Conservation (phyloP, 2,329 filamentous ascomycete genomes). For the Rhynchosporium secalis region DNA sequence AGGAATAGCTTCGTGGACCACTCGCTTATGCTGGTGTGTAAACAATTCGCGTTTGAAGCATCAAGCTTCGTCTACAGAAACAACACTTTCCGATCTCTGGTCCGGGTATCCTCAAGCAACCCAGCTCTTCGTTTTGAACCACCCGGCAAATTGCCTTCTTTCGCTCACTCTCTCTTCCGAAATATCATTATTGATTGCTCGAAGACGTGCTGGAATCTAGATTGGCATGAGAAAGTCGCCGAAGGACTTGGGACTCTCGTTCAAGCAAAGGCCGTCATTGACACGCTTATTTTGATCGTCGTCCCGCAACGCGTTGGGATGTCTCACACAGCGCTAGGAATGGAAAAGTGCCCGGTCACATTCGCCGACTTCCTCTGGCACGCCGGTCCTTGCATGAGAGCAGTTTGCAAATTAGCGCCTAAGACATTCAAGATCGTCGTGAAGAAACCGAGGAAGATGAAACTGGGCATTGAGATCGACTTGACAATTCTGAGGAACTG, state of each 20-base stretch:
- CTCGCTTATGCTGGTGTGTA: constrained; percentile 30
- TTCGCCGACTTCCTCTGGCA: constrained; percentile 34
- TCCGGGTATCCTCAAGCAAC: constrained; percentile 19
- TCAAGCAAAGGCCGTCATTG: constrained; percentile 22
- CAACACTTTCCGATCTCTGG: constrained; percentile 32
- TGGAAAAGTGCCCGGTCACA: constrained; percentile 23
- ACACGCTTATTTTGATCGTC: constrained; percentile 31
- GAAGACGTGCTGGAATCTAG: constrained; percentile 22
- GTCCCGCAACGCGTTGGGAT: constrained; percentile 23
- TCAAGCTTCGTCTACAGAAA: constrained; percentile 31
- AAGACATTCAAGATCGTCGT: constrained; percentile 32
- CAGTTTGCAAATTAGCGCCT: constrained; percentile 28
- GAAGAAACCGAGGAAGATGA: constrained; percentile 25
- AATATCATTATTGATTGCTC: constrained; percentile 31
- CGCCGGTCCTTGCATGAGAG: constrained; percentile 26
- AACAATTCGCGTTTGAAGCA: constrained; percentile 31
- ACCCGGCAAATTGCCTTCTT: constrained; percentile 9
- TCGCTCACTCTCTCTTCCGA: constrained; percentile 23
- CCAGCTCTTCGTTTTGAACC: constrained; percentile 7
- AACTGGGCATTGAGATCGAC: constrained; percentile 25
- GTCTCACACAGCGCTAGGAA: constrained; percentile 22
- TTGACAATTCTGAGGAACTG: constrained; percentile 13
- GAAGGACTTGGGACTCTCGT: constrained; percentile 26
- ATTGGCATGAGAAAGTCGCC: constrained; percentile 28
- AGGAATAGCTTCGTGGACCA: constrained; percentile 17